Conservation (phyloP, 2,329 filamentous ascomycete genomes). For the Colletotrichum agaves region DNA sequence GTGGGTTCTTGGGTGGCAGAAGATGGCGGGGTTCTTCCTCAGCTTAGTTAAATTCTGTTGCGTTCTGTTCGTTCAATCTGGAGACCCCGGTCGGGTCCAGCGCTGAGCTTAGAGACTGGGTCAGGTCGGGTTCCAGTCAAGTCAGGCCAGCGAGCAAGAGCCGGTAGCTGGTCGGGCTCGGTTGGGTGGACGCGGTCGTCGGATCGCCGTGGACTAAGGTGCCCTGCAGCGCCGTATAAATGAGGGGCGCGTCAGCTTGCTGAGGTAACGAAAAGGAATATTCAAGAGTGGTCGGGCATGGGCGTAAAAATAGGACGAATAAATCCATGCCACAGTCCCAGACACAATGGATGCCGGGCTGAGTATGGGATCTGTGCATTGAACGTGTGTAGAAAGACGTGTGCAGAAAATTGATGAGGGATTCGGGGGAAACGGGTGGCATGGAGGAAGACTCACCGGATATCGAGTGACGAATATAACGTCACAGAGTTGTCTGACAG, state of each 20-base stretch:
- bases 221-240: constrained; percentile 28
- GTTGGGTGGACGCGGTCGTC: constrained; percentile 29
- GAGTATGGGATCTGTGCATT: constrained; percentile 20
- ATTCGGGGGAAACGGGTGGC: not conserved
- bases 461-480: constrained; percentile 18
- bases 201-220: constrained; percentile 22
- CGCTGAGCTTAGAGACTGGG: constrained; percentile 11
- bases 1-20: constrained; percentile 30
- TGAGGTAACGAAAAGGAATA: not conserved
- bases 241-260: constrained; percentile 35
- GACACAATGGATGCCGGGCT: constrained; percentile 11
- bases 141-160: constrained; percentile 11
- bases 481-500: constrained; percentile 25
- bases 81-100: constrained; percentile 16
- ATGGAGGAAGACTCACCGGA: constrained; percentile 11
- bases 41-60: constrained; percentile 15
- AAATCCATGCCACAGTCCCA: constrained; percentile 26
- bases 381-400: not conserved
- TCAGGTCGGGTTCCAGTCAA: constrained; percentile 20
- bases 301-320: constrained; percentile 29
- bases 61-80: constrained; percentile 5
- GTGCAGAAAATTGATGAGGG: constrained; percentile 2
- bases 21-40: constrained; percentile 31
- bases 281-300: constrained; percentile 7
- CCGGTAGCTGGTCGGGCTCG: constrained; percentile 13